Conservation (phyloP, 176 grass and related monocot species). For the Triticum timopheevii region DNA sequence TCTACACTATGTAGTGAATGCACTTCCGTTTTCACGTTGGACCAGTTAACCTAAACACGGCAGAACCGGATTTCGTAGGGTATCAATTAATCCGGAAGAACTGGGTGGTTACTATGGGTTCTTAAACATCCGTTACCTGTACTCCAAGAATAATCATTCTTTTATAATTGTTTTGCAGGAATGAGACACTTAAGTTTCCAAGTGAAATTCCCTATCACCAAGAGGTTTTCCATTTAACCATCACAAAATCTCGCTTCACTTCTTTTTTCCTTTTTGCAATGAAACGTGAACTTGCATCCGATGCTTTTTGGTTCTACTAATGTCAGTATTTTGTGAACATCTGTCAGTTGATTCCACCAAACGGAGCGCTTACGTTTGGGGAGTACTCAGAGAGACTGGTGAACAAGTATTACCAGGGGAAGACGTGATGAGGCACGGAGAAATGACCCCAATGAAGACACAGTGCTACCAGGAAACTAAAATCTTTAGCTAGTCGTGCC, state of each 20-base stretch:
- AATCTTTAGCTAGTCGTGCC: not conserved
- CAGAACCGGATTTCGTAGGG: not conserved
- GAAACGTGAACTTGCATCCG: not conserved
- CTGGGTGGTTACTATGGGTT: not conserved
- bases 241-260: not conserved
- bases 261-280: no score
- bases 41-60: not conserved
- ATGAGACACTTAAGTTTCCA: conserved; percentile 71
- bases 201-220: conserved; percentile 67
- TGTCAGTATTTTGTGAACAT: not conserved
- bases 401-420: conserved; percentile 67
- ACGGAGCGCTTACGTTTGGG: conserved; percentile 74
- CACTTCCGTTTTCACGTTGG: not conserved
- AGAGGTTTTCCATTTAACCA: conserved; percentile 54
- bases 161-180: conserved; percentile 43
- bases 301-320: not conserved
- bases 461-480: not conserved
- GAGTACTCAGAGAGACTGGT: conserved; percentile 79
- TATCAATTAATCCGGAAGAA: not conserved
- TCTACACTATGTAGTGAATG: not conserved
- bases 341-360: conserved; percentile 68
- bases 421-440: not conserved
- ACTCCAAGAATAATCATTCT: not conserved
- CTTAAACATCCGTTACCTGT: not conserved
- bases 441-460: not conserved